phyloP scores from a whole-genome alignment of 78 protist species.

The Dictyostelium citrinum region DNA sequence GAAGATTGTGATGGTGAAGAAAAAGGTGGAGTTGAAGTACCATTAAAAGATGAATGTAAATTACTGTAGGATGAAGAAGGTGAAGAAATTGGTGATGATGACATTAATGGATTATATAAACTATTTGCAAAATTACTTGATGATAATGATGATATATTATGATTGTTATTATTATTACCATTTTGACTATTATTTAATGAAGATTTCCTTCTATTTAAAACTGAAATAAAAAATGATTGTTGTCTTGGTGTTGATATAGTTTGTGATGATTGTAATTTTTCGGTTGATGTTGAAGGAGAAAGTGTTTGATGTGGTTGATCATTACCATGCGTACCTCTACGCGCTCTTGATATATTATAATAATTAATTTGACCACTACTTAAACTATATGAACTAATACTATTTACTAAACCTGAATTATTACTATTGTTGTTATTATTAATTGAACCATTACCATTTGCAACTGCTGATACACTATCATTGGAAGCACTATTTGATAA shows the following conservation, averaged over 20 bases:
- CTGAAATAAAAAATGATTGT: slow-evolving; percentile 8
- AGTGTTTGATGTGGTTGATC: not conserved
- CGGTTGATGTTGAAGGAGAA: not conserved
- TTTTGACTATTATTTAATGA: not conserved
- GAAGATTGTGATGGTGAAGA: not conserved
- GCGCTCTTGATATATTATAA: slow-evolving; percentile 10
- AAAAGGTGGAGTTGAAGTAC: not conserved
- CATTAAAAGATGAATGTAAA: slow-evolving; percentile 3
- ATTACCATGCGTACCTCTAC: not conserved
- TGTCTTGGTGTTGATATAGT: not conserved
- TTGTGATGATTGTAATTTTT: not conserved
- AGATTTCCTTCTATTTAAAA: slow-evolving; percentile 11
- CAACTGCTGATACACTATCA: slow-evolving; percentile 6
- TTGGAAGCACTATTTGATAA: slow-evolving; percentile 24
- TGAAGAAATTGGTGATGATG: not conserved
- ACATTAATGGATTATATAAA: not conserved
- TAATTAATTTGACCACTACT: not conserved
- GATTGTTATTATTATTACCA: not conserved
- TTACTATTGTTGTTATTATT: not conserved
- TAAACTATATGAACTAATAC: not conserved
- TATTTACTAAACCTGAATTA: not conserved
- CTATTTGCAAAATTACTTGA: not conserved
- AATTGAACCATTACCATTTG: not conserved
- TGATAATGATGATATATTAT: not conserved
- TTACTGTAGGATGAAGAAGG: not conserved